phyloP scores from a whole-genome alignment of 2,329 filamentous ascomycete species.

The Periglandula ipomoeae region DNA sequence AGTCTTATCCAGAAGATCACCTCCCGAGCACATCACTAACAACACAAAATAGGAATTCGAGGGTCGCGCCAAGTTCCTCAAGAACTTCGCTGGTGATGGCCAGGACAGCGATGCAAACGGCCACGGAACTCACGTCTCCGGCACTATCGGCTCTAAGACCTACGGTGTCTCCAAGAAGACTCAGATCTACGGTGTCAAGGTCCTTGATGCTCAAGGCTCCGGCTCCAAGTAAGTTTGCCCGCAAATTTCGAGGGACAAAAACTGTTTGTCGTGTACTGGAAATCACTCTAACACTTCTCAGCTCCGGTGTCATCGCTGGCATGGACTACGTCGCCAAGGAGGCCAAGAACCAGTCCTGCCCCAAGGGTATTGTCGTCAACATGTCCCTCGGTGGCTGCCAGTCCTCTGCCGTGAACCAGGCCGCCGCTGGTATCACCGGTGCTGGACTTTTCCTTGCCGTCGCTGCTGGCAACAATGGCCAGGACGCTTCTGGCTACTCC shows the following conservation, averaged over 20 bases:
- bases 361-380: slow-evolving; percentile 38
- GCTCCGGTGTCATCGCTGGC: slow-evolving; percentile 33
- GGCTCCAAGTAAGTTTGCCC: slow-evolving; percentile 27
- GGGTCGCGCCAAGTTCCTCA: slow-evolving; percentile 30
- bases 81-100: slow-evolving; percentile 26
- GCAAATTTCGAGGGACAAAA: not conserved
- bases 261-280: not conserved
- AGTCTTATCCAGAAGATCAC: too few relatives aligned
- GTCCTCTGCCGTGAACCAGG: slow-evolving; percentile 37
- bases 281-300: slow-evolving; percentile 6
- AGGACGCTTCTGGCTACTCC: slow-evolving; percentile 33
- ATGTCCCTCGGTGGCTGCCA: slow-evolving; percentile 44
- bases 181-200: slow-evolving; percentile 34
- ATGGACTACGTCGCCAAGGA: slow-evolving; percentile 33
- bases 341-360: slow-evolving; percentile 25
- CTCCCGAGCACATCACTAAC: not conserved
- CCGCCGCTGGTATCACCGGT: slow-evolving; percentile 31
- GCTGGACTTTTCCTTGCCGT: slow-evolving; percentile 42
- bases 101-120: slow-evolving; percentile 32
- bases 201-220: slow-evolving; percentile 28
- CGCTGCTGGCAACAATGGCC: slow-evolving; percentile 43
- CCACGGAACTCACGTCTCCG: slow-evolving; percentile 39
- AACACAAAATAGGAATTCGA: slow-evolving; percentile 24
- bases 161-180: slow-evolving; percentile 39
- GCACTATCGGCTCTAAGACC: slow-evolving; percentile 31